These are phyloP conservation scores for Fennellomyces sp. DNA, from an alignment of 371 early-diverging fungal species.

Conservation along the genomic window DNA sequence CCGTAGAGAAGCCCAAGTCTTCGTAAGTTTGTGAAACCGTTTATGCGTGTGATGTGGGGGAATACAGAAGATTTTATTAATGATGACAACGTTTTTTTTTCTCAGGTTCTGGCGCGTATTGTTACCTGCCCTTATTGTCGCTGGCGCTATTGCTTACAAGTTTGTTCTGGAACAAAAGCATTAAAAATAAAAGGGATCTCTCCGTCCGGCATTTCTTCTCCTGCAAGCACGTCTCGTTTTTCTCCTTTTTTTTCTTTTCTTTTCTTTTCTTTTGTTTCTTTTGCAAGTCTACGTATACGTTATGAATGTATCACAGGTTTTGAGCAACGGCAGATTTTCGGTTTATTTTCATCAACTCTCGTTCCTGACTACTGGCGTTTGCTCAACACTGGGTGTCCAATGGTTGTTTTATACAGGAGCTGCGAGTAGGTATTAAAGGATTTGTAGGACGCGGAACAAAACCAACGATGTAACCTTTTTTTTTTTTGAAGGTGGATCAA, in stretches of 20 bases:
- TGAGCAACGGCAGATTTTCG: background rate
- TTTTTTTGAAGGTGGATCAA: slow-evolving; percentile 44
- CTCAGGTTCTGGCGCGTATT: slow-evolving; percentile 29
- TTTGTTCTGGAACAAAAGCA: slow-evolving; percentile 36
- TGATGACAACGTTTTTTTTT: background rate
- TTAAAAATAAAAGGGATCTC: slow-evolving; percentile 16
- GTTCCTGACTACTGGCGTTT: slow-evolving; percentile 62
- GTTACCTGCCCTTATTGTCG: slow-evolving; percentile 29
- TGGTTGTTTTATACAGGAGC: slow-evolving; percentile 71
- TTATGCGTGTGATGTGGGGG: too few species aligned
- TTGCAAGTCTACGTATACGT: too few species aligned
- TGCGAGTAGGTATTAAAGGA: slow-evolving; percentile 56
- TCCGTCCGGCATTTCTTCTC: background rate
- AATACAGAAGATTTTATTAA: background rate
- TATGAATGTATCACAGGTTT: background rate
- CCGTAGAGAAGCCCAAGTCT: slow-evolving; percentile 26
- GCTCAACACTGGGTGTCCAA: slow-evolving; percentile 60
- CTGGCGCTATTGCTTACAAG: slow-evolving; percentile 43
- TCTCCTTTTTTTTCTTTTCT: background rate
- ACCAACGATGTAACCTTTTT: background rate
- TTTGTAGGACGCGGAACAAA: too few species aligned
- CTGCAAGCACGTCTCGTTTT: background rate
- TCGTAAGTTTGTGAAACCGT: too few species aligned
- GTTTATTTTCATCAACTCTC: slow-evolving; percentile 43
- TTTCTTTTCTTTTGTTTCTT: background rate